phyloP scores from a whole-genome alignment of 1,284 basidiomycete genomes.

The Anthracocystis walkeri region DNA sequence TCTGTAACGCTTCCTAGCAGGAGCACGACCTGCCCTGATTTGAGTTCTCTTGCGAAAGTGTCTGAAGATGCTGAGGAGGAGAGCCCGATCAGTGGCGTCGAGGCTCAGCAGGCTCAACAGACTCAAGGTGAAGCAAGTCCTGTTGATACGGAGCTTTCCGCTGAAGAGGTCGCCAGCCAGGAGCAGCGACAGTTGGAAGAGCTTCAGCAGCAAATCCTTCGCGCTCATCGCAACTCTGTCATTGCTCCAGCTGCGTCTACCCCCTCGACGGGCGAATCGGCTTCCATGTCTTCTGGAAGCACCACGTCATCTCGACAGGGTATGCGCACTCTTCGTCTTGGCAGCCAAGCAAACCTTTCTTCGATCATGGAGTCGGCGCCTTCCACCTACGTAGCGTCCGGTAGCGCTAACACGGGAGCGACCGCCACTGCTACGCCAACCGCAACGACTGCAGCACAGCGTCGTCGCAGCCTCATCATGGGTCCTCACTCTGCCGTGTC shows the following conservation, averaged over 20 bases:
- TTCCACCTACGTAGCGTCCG: conserved; percentile 7
- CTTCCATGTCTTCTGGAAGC: conserved; percentile 20
- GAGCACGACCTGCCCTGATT: conserved; percentile 39
- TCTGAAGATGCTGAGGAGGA: conserved; percentile 1
- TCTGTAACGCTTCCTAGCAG: conserved; percentile 21
- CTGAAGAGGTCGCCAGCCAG: conserved; percentile 16
- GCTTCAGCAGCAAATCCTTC: conserved; percentile 42
- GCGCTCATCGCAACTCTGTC: conserved; percentile 43
- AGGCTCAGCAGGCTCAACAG: neutral
- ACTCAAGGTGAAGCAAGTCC: neutral
- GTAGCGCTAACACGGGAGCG: conserved; percentile 3
- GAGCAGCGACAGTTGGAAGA: conserved; percentile 42
- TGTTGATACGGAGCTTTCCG: neutral
- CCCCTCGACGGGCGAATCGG: conserved; percentile 6
- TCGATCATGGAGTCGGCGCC: conserved; percentile 38
- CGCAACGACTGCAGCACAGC: conserved; percentile 26
- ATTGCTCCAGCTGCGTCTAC: conserved; percentile 16
- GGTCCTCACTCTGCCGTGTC: conserved; percentile 16
- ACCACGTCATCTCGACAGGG: conserved; percentile 41
- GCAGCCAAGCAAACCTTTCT: conserved; percentile 44
- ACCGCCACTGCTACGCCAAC: conserved; percentile 13
- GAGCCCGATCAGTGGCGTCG: neutral
- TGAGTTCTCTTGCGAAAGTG: conserved; percentile 2
- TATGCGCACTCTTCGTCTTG: conserved; percentile 63
- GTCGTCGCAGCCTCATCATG: conserved; percentile 50